These are phyloP conservation scores for Mycena pura DNA, from an alignment of 768 basidiomycete species.

Conservation along the genomic window DNA sequence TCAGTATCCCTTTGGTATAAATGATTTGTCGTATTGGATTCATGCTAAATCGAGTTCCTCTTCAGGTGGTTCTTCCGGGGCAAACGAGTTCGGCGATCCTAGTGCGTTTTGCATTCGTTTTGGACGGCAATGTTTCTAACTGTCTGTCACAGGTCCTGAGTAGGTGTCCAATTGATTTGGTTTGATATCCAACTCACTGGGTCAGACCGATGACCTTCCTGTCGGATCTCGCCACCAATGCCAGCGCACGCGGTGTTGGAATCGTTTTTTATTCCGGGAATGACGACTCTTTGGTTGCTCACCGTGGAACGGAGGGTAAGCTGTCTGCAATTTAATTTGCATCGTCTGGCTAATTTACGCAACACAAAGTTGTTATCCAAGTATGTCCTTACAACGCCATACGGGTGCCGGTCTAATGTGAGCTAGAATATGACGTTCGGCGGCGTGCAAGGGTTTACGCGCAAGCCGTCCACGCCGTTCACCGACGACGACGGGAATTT, in stretches of 20 bases:
- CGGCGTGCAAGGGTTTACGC: constrained; percentile 58
- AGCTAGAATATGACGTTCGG: constrained; percentile 61
- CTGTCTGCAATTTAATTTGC: background rate
- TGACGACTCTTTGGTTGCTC: constrained; percentile 55
- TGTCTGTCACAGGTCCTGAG: constrained; percentile 22
- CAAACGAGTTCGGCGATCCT: constrained; percentile 16
- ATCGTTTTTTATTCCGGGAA: constrained; percentile 56
- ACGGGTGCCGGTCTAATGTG: background rate
- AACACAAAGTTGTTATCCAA: constrained; percentile 43
- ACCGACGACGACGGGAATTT: constrained; percentile 48
- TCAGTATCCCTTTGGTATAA: constrained; percentile 42
- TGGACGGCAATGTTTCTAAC: background rate
- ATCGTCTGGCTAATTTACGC: constrained; percentile 17
- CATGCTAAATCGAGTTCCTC: background rate
- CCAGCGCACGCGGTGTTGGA: constrained; percentile 41
- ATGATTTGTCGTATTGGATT: background rate
- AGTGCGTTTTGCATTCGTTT: constrained; percentile 2
- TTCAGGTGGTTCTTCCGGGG: background rate
- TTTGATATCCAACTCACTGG: background rate
- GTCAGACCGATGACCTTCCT: constrained; percentile 54
- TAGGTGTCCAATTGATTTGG: constrained; percentile 2
- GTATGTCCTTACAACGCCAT: constrained; percentile 29
- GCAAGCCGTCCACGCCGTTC: constrained; percentile 55
- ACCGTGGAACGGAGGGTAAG: constrained; percentile 53
- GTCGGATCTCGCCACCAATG: constrained; percentile 53